Evolutionary conservation across 169 alveolate genomes (phyloP).

Genomic region (Plasmodium vinckei): DNA sequence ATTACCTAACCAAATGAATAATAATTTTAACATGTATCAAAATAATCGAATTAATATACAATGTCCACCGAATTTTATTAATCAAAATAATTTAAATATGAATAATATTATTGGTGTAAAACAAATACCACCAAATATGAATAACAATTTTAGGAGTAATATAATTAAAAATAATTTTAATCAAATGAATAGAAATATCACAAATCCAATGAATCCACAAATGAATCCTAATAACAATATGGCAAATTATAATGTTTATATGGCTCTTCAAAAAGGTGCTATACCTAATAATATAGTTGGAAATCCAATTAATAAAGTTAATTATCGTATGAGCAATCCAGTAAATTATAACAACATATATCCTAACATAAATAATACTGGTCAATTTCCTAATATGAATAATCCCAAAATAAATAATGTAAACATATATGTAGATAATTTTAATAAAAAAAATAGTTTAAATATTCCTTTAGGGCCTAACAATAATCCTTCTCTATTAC

Average conservation of each 20-base stretch:
- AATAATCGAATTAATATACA: constrained; percentile 7
- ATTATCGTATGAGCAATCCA: constrained; percentile 2
- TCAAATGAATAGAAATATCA: constrained; percentile 32
- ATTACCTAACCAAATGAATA: background rate
- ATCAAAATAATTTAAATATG: background rate
- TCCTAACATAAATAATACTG: constrained; percentile 1
- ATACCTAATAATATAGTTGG: no score
- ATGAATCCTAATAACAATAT: constrained; percentile 9
- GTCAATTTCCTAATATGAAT: background rate
- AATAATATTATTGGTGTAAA: no score
- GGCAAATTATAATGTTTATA: constrained; percentile 17
- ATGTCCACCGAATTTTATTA: constrained; percentile 8
- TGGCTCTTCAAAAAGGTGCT: constrained; percentile 16
- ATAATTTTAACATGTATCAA: constrained; percentile 7
- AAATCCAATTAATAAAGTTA: background rate
- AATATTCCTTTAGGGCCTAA: background rate
- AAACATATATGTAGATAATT: constrained; percentile 13
- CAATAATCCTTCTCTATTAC: background rate
- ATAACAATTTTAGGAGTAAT: constrained; percentile 22
- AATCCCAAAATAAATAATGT: constrained; percentile 5
- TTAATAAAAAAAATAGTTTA: background rate
- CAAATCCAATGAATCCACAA: constrained; percentile 16
- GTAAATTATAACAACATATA: constrained; percentile 2
- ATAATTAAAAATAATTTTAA: constrained; percentile 36
- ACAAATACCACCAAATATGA: background rate